Evolutionary conservation across 1,284 basidiomycete genomes (phyloP).

Genomic region (Mycena citricolor): DNA sequence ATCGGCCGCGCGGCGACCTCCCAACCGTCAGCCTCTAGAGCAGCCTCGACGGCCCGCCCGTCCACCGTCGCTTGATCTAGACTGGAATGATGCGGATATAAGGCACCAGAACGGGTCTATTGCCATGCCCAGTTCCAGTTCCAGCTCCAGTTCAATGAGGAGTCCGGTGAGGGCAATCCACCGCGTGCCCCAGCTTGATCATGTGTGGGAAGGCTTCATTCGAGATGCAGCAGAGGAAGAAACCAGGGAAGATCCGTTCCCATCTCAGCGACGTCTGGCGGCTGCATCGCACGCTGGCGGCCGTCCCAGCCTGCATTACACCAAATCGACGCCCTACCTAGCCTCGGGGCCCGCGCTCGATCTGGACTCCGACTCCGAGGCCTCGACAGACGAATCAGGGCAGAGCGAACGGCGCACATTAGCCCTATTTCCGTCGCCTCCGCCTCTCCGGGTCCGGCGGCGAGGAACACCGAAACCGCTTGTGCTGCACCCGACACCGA

Average conservation of each 20-base stretch:
- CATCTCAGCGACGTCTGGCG: no score
- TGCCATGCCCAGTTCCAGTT: no score
- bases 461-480: conserved; percentile 38
- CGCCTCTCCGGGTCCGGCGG: conserved; percentile 40
- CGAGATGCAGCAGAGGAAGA: conserved; percentile 15
- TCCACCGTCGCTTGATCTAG: conserved; percentile 30
- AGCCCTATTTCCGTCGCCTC: conserved; percentile 41
- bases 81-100: no score
- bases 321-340: conserved; percentile 31
- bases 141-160: no score
- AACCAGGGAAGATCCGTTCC: no score
- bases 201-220: conserved; percentile 30
- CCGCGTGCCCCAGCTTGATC: conserved; percentile 28
- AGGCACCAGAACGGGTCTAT: no score
- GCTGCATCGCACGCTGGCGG: no score
- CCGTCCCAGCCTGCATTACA: conserved; percentile 12
- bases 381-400: conserved; percentile 1
- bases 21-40: conserved; percentile 13
- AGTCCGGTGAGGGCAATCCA: conserved; percentile 5
- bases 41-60: conserved; percentile 29
- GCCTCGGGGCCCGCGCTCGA: conserved; percentile 20
- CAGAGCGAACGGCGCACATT: conserved; percentile 30
- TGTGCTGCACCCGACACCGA: conserved; percentile 32
- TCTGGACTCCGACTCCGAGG: conserved; percentile 15
- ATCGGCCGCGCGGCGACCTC: conserved; percentile 1